Evolutionary conservation across 225 moss, liverwort and hornwort species (phyloP).

Genomic region (Straminergon stramineum): DNA sequence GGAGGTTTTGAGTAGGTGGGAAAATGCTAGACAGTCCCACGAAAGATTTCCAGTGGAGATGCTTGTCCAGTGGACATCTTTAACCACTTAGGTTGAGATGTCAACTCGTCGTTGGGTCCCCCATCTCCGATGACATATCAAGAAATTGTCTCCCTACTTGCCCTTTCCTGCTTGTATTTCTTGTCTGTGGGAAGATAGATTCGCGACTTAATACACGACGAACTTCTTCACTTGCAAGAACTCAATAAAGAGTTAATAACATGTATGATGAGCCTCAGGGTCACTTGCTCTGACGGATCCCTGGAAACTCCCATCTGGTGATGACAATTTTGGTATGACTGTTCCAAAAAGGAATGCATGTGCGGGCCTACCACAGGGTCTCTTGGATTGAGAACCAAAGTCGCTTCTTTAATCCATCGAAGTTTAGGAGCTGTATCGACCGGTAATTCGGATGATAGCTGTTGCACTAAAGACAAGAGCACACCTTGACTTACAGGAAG

Average conservation of each 20-base stretch:
- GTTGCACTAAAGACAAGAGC: conserved; percentile 74
- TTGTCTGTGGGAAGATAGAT: conserved; percentile 3
- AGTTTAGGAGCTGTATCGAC: conserved; percentile 68
- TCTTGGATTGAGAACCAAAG: conserved; percentile 73
- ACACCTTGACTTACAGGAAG: conserved; percentile 89
- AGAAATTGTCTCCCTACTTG: neutral
- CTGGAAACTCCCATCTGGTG: conserved; percentile 46
- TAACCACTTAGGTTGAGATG: neutral
- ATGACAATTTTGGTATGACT: conserved; percentile 73
- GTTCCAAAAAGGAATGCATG: conserved; percentile 76
- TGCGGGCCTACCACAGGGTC: conserved; percentile 75
- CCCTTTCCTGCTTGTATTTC: neutral
- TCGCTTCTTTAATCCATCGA: conserved; percentile 86
- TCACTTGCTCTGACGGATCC: conserved; percentile 51
- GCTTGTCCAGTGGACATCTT: neutral
- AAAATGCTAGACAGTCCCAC: neutral
- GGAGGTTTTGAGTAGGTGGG: neutral
- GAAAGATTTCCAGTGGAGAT: neutral
- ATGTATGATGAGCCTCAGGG: conserved; percentile 70
- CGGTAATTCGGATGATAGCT: conserved; percentile 71
- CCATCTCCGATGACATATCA: neutral
- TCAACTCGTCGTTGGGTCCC: neutral
- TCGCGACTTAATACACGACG: neutral
- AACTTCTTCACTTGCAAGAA: conserved; percentile 60
- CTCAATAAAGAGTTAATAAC: conserved; percentile 87